phyloP scores from a whole-genome alignment of 305 asterid genomes.

The Caryopteris hybrid region DNA sequence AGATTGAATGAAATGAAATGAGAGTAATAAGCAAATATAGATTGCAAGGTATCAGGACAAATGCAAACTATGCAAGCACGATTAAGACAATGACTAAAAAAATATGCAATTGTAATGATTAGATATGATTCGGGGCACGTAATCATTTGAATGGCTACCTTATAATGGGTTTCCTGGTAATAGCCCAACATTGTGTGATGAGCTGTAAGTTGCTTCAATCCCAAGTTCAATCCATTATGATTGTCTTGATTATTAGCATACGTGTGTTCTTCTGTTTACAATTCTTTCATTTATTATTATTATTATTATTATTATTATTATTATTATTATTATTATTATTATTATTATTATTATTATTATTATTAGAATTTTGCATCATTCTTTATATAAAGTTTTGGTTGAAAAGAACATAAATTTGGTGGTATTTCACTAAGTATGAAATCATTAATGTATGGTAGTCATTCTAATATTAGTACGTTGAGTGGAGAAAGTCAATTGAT shows the following conservation, averaged over 20 bases:
- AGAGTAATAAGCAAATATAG: neutral
- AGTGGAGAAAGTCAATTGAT: too few relatives aligned
- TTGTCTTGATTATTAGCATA: constrained; percentile 1
- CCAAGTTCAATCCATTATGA: constrained; percentile 19
- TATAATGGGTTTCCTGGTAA: constrained; percentile 18
- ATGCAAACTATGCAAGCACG: neutral
- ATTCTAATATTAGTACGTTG: too few relatives aligned
- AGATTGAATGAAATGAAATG: neutral
- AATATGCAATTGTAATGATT: constrained; percentile 29
- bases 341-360: too few relatives aligned
- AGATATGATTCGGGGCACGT: constrained; percentile 30
- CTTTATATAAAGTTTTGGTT: too few relatives aligned
- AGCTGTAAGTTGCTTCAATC: constrained; percentile 25
- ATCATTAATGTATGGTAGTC: too few relatives aligned
- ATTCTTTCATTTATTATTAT: too few relatives aligned
- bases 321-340: too few relatives aligned
- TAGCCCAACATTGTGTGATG: constrained; percentile 33
- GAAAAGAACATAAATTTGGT: too few relatives aligned
- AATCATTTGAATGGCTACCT: constrained; percentile 24
- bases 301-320: too few relatives aligned
- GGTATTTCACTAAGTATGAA: too few relatives aligned
- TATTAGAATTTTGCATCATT: too few relatives aligned
- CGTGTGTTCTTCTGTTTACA: neutral
- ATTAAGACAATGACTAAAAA: neutral
- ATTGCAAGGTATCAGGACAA: neutral